Base-by-base conservation (phyloP, 805 yeast species). In the Candida ipomoeae region DNA sequence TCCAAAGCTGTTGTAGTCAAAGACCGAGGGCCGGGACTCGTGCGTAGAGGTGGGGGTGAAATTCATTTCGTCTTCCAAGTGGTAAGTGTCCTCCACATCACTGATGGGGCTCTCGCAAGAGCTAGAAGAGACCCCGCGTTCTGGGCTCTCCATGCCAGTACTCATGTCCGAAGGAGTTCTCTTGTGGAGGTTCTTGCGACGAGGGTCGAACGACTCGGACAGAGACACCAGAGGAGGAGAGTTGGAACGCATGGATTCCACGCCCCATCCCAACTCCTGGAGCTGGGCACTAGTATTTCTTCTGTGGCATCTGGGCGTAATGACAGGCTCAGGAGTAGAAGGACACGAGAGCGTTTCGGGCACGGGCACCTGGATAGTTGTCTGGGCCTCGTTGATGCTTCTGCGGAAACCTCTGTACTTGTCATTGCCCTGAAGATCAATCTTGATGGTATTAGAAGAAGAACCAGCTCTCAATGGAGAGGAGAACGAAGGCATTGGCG, bases 321-420 rank as follows among this genome's bases (percentile, higher is more conserved):
- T 40, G 11, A 51, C 50, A 11, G 66, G 62, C 48, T 64, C 67
- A 32, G 62, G 56, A 4, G 50, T 21, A 18, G 45, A 32, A 7
- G 35, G 13, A 14, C 45, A 13, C 20, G 38, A 38, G 35, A 50
- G 38, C 10, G 35, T 10, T 3, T 29, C 45, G 8, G 55, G 55
- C 6, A 48, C 49, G 14, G 23, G 18, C n/a, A 51, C 50, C 5
- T 20, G 23, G 17, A 49, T 40, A 11, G 40, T 48, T 6, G 52
- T 39, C 20, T 33, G 35, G 14, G 37, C 13, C 36, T 53, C 56
- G 32, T 53, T 52, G 34, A 15, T 17, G 52, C 66, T 67, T 62
- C 77, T 65, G 64, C 77, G 71, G 59, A 73, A 73, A 1, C 77
- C 77, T 51, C 57, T 67, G 58, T 73, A 73, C 50, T 69, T 72